A percentile compares a stretch with the other conserved stretches of the same genome.
Evolutionary conservation across 2,329 filamentous ascomycete species (phyloP).

Genomic region (Botryosphaeria dothidea): DNA sequence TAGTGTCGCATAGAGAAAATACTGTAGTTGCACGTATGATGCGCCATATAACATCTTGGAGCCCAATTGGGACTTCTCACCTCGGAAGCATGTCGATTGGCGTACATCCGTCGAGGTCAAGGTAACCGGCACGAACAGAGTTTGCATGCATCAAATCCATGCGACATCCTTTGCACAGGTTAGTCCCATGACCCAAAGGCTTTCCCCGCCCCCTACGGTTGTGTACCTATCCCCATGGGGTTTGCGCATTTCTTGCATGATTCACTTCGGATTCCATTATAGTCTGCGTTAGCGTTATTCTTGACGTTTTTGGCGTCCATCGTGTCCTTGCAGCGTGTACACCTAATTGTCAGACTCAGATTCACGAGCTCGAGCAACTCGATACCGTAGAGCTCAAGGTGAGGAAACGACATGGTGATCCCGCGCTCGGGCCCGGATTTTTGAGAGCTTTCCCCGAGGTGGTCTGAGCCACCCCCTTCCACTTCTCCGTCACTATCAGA

Average conservation of each 20-base stretch:
- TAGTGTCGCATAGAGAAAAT: not conserved
- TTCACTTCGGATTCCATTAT: slow-evolving; percentile 44
- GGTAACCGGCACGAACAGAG: slow-evolving; percentile 74
- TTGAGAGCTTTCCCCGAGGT: slow-evolving; percentile 24
- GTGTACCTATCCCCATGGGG: slow-evolving; percentile 46
- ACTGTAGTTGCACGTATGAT: not conserved
- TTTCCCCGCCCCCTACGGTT: not conserved
- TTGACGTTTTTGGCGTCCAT: slow-evolving; percentile 70
- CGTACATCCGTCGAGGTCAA: slow-evolving; percentile 74
- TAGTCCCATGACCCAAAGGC: slow-evolving; percentile 10
- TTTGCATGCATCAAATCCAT: slow-evolving; percentile 71
- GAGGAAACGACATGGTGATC: slow-evolving; percentile 77
- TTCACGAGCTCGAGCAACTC: slow-evolving; percentile 71
- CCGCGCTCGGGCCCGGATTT: slow-evolving; percentile 60
- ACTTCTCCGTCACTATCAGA: slow-evolving; percentile 46
- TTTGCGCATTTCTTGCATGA: slow-evolving; percentile 59
- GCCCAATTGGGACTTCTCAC: slow-evolving; percentile 34
- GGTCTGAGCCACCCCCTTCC: slow-evolving; percentile 34
- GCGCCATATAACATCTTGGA: not conserved
- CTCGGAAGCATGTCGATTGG: slow-evolving; percentile 74
- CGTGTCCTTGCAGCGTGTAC: slow-evolving; percentile 73
- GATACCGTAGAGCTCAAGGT: slow-evolving; percentile 73
- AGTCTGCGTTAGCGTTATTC: slow-evolving; percentile 49
- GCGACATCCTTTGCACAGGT: slow-evolving; percentile 42
- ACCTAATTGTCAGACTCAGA: slow-evolving; percentile 72